Conservation (phyloP, 2,329 filamentous ascomycete genomes). For the Eurotiales sp. region DNA sequence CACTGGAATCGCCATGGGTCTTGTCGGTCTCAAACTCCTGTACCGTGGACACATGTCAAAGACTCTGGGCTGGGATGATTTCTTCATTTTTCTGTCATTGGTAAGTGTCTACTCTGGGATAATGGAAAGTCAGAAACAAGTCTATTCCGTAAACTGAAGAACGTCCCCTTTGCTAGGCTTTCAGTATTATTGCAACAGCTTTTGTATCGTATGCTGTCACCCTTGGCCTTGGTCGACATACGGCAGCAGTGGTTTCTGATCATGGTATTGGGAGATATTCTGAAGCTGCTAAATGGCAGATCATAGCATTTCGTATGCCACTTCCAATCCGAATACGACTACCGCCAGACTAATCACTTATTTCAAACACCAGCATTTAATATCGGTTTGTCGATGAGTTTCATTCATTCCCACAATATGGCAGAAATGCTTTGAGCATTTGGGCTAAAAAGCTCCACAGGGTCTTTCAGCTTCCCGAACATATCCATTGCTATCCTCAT, state of each 20-base stretch:
- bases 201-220: slow-evolving; percentile 24
- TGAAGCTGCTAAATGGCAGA: slow-evolving; percentile 23
- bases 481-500: slow-evolving; percentile 27
- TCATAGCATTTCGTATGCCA: slow-evolving; percentile 26
- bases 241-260: slow-evolving; percentile 23
- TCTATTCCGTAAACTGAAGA: too few relatives aligned
- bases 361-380: slow-evolving; percentile 25
- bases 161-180: too few relatives aligned
- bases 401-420: too few relatives aligned
- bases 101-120: slow-evolving; percentile 15
- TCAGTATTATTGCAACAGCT: slow-evolving; percentile 25
- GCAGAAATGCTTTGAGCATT: too few relatives aligned
- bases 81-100: slow-evolving; percentile 27
- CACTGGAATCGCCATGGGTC: slow-evolving; percentile 21
- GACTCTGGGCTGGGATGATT: slow-evolving; percentile 26
- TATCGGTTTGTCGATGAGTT: slow-evolving; percentile 22
- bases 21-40: slow-evolving; percentile 23
- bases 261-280: slow-evolving; percentile 19
- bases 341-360: too few relatives aligned
- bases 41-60: slow-evolving; percentile 18
- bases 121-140: too few relatives aligned
- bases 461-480: slow-evolving; percentile 27
- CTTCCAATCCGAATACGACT: too few relatives aligned
- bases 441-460: slow-evolving; percentile 10
- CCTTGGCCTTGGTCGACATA: slow-evolving; percentile 25